Percentiles rank a stretch among this genome's conserved stretches.
These are phyloP conservation scores for Cyclostephanos tholiformis DNA, from an alignment of 108 stramenopile genomes.

Conservation along the genomic window DNA sequence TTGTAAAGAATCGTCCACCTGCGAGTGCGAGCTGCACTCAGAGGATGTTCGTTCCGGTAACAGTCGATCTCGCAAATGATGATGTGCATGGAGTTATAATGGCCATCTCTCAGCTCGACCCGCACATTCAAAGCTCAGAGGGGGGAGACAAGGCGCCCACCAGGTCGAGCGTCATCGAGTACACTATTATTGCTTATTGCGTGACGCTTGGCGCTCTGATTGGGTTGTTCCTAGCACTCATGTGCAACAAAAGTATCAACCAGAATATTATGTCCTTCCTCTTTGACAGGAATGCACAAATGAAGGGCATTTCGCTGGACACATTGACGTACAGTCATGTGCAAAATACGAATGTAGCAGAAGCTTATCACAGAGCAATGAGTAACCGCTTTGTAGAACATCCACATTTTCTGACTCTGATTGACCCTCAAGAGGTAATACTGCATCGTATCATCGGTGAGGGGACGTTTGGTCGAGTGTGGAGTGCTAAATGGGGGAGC, in stretches of 20 bases:
- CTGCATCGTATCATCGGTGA: conserved; percentile 96
- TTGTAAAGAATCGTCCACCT: conserved; percentile 25
- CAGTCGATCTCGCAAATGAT: conserved; percentile 64
- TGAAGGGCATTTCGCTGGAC: conserved; percentile 83
- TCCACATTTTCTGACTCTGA: conserved; percentile 87
- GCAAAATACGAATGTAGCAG: conserved; percentile 71
- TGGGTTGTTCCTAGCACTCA: conserved; percentile 75
- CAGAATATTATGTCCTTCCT: conserved; percentile 60
- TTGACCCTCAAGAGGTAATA: conserved; percentile 96
- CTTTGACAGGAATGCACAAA: conserved; percentile 58
- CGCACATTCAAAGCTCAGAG: conserved; percentile 27
- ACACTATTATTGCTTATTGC: conserved; percentile 81
- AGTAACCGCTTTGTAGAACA: conserved; percentile 87
- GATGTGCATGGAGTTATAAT: conserved; percentile 81
- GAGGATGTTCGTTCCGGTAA: conserved; percentile 61
- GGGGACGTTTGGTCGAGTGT: conserved; percentile 96
- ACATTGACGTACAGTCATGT: conserved; percentile 81
- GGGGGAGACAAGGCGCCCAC: conserved; percentile 18
- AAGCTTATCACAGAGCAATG: conserved; percentile 90
- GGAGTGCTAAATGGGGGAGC: conserved; percentile 95
- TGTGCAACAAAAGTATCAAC: conserved; percentile 81
- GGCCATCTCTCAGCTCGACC: conserved; percentile 86
- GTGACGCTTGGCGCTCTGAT: conserved; percentile 76
- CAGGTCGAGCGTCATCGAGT: conserved; percentile 50
- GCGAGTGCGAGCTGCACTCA: conserved; percentile 39